A percentile compares a stretch with the other conserved stretches of the same genome.
Evolutionary conservation across 2,329 filamentous ascomycete genomes (phyloP).

Genomic region (Leptographium flavum): DNA sequence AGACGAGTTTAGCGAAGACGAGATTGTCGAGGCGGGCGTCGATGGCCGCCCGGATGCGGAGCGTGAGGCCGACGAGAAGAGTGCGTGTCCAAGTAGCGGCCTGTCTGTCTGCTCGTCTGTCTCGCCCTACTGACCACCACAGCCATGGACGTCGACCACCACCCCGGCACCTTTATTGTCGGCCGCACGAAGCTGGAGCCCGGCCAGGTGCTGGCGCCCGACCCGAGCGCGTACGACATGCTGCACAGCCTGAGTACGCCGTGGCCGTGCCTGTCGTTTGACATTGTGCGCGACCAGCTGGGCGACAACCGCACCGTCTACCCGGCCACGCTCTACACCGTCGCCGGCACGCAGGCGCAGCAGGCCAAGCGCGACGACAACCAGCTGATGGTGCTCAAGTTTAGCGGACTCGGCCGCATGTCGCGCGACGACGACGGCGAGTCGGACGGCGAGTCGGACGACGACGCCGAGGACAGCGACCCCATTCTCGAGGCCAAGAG

Average conservation of each 20-base stretch:
- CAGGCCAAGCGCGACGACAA: slow-evolving; percentile 65
- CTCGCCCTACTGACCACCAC: slow-evolving; percentile 14
- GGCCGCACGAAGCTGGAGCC: slow-evolving; percentile 82
- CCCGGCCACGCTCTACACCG: slow-evolving; percentile 87
- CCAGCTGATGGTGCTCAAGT: slow-evolving; percentile 88
- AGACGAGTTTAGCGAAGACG: slow-evolving; percentile 74
- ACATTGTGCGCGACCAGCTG: slow-evolving; percentile 72
- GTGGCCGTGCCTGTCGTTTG: slow-evolving; percentile 95
- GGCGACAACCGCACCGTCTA: slow-evolving; percentile 87
- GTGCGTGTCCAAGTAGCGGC: slow-evolving; percentile 32
- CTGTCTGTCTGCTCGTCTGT: not conserved
- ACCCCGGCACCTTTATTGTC: slow-evolving; percentile 83
- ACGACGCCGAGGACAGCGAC: slow-evolving; percentile 66
- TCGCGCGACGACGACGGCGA: slow-evolving; percentile 46
- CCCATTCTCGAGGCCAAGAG: slow-evolving; percentile 87
- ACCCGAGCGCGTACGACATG: slow-evolving; percentile 95
- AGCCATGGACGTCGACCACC: slow-evolving; percentile 73
- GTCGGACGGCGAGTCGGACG: slow-evolving; percentile 52
- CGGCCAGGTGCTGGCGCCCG: slow-evolving; percentile 80
- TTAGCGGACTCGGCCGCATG: slow-evolving; percentile 83
- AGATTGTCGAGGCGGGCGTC: slow-evolving; percentile 87
- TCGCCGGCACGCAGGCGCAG: slow-evolving; percentile 88
- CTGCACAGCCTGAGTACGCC: slow-evolving; percentile 85
- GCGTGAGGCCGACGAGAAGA: slow-evolving; percentile 74
- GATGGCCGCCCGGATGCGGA: slow-evolving; percentile 87